Percentiles rank a stretch among this genome's conserved stretches.
These are phyloP conservation scores for Salvia miltiorrhiza DNA, from an alignment of 257 asterid genomes.

Conservation along the genomic window DNA sequence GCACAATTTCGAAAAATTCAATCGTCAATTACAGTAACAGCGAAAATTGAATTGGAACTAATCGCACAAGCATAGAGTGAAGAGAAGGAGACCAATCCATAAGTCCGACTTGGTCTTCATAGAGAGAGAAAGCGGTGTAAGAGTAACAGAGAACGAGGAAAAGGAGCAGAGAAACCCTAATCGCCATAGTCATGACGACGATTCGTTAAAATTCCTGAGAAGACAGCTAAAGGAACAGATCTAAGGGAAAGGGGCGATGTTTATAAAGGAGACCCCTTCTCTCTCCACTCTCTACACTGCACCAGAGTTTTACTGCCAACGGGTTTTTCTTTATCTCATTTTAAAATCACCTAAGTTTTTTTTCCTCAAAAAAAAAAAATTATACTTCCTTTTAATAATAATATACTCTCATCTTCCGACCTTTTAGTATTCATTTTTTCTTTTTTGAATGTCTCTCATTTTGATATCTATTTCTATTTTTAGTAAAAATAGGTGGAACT, in stretches of 20 bases:
- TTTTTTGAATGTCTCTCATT: no score
- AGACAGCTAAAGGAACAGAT: slow-evolving; percentile 36
- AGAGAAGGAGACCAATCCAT: slow-evolving; percentile 65
- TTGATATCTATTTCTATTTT: no score
- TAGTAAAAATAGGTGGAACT: no score
- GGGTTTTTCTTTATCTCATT: not conserved
- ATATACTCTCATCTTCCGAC: no score
- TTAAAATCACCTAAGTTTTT: no score
- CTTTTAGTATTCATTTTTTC: no score
- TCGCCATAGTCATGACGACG: slow-evolving; percentile 72
- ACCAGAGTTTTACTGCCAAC: not conserved
- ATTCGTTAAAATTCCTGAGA: slow-evolving; percentile 21
- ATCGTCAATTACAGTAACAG: slow-evolving; percentile 23
- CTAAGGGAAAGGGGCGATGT: slow-evolving; percentile 32
- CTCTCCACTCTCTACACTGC: not conserved
- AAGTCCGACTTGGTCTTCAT: slow-evolving; percentile 94
- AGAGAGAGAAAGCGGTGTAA: slow-evolving; percentile 46
- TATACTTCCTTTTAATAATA: no score
- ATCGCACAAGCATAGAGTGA: slow-evolving; percentile 4
- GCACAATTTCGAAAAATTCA: slow-evolving; percentile 20
- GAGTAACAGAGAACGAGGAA: slow-evolving; percentile 34
- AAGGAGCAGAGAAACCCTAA: slow-evolving; percentile 54
- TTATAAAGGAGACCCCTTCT: slow-evolving; percentile 17
- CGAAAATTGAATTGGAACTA: not conserved
- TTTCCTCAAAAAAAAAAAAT: no score